A percentile compares a stretch with the other conserved stretches of the same genome.
These are phyloP conservation scores for Alternaria rosae DNA, from an alignment of 2,329 filamentous ascomycete species.

Conservation along the genomic window DNA sequence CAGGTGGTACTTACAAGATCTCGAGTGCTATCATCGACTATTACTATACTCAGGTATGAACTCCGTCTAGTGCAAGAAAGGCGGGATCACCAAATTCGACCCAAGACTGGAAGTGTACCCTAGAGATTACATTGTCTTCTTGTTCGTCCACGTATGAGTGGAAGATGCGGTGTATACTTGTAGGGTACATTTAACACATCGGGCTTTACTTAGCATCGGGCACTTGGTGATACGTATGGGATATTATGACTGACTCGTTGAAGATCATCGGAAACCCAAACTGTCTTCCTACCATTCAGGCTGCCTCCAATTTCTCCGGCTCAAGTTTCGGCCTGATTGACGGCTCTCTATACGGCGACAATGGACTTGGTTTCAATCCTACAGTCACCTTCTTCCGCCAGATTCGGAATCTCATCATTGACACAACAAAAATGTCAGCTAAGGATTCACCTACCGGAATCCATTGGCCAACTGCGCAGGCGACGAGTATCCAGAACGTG, in stretches of 20 bases:
- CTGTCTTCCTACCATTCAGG: conserved; percentile 63
- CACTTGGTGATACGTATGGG: neutral
- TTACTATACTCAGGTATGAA: conserved; percentile 64
- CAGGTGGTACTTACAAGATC: conserved; percentile 65
- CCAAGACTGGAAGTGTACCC: neutral
- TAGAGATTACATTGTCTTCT: neutral
- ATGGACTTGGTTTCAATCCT: conserved; percentile 52
- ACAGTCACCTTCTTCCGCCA: conserved; percentile 71
- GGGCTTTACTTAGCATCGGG: neutral
- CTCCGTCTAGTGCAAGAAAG: neutral
- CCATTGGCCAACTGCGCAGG: conserved; percentile 57
- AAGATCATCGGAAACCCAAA: conserved; percentile 66
- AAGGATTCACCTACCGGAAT: conserved; percentile 55
- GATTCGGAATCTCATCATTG: conserved; percentile 71
- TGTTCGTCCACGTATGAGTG: neutral
- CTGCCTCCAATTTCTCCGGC: conserved; percentile 58
- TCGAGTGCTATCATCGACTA: conserved; percentile 66
- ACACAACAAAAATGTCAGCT: conserved; percentile 61
- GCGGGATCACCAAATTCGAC: neutral
- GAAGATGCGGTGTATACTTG: neutral
- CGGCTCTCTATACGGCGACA: conserved; percentile 59
- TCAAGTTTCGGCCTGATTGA: conserved; percentile 62
- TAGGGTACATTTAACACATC: neutral
- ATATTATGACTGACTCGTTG: conserved; percentile 5
- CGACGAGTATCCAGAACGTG: conserved; percentile 56